Conservation (phyloP, 1,284 basidiomycete species). For the Psilocybe mexicana region DNA sequence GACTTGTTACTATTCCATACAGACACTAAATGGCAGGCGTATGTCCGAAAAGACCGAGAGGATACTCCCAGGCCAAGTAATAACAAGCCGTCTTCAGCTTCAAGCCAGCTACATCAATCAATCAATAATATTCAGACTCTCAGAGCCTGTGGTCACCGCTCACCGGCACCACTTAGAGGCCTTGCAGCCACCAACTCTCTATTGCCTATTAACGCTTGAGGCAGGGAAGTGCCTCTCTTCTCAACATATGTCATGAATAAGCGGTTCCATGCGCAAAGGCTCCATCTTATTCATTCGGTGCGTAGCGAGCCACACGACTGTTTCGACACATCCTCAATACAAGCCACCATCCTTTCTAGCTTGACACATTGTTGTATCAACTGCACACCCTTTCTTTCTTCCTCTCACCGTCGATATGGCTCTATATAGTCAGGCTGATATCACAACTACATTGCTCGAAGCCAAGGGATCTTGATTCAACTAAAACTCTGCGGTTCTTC, state of each 20-base stretch:
- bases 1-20: too few species aligned
- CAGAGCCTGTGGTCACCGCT: not conserved
- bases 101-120: too few species aligned
- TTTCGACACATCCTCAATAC: not conserved
- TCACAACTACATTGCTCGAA: constrained; percentile 66
- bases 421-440: constrained; percentile 53
- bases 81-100: too few species aligned
- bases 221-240: not conserved
- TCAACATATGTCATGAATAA: constrained; percentile 65
- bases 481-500: constrained; percentile 64
- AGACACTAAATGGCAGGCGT: too few species aligned
- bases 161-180: not conserved
- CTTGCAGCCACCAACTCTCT: constrained; percentile 4
- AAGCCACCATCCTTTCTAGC: constrained; percentile 37
- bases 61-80: too few species aligned
- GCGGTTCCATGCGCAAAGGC: constrained; percentile 70
- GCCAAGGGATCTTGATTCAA: constrained; percentile 62
- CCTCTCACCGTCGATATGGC: constrained; percentile 64
- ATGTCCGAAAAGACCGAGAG: too few species aligned
- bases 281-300: constrained; percentile 74
- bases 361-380: constrained; percentile 70
- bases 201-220: not conserved
- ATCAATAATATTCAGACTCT: too few species aligned
- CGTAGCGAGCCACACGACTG: constrained; percentile 28
- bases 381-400: constrained; percentile 74